phyloP scores from a whole-genome alignment of 1,139 yeast genomes.

The Yamadazyma songkhlaensis region DNA sequence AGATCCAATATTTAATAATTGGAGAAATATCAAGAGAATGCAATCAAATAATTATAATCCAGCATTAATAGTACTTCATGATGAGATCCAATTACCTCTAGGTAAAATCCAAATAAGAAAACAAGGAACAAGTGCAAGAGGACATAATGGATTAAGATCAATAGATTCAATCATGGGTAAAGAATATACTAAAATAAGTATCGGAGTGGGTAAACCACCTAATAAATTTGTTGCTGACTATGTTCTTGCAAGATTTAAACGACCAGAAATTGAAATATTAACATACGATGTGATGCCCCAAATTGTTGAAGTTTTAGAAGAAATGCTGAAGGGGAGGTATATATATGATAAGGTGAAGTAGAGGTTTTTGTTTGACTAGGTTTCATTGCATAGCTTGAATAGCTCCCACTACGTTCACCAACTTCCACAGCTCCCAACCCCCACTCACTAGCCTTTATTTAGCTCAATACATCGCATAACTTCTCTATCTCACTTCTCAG shows the following conservation, averaged over 20 bases:
- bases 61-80: constrained; percentile 62
- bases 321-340: constrained; percentile 30
- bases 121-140: constrained; percentile 60
- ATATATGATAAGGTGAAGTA: constrained; percentile 11
- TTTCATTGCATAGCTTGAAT: too few species aligned
- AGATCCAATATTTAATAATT: constrained; percentile 42
- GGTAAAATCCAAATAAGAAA: constrained; percentile 63
- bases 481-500: too few species aligned
- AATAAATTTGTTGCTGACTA: constrained; percentile 53
- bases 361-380: too few species aligned
- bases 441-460: too few species aligned
- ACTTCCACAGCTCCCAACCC: too few species aligned
- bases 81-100: constrained; percentile 62
- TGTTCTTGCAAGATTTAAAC: constrained; percentile 52
- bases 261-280: constrained; percentile 31
- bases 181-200: constrained; percentile 53
- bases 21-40: constrained; percentile 31
- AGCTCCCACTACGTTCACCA: too few species aligned
- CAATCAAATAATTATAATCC: constrained; percentile 21
- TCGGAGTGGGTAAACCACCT: constrained; percentile 73
- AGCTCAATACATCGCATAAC: too few species aligned
- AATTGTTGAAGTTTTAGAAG: constrained; percentile 32
- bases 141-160: constrained; percentile 77
- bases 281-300: constrained; percentile 37
- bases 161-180: constrained; percentile 42